A percentile compares a stretch with the other conserved stretches of the same genome.
These are phyloP conservation scores for Agrocybe chaxingu DNA, from an alignment of 768 basidiomycete genomes.

Conservation along the genomic window DNA sequence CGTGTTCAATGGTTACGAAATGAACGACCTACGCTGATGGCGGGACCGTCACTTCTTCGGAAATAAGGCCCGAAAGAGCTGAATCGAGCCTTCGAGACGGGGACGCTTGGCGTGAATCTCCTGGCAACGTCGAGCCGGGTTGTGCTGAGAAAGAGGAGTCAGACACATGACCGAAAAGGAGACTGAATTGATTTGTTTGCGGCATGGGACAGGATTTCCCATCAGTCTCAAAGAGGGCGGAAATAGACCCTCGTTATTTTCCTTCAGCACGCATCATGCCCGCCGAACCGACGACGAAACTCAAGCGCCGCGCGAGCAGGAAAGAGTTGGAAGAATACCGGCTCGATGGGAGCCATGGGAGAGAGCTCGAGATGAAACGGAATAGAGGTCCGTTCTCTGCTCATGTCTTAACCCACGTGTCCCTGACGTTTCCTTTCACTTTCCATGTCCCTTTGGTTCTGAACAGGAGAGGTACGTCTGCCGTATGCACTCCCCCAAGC, in stretches of 20 bases:
- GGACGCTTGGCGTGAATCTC: too few relatives aligned
- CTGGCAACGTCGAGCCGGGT: too few relatives aligned
- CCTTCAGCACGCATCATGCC: constrained; percentile 39
- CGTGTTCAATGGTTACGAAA: too few relatives aligned
- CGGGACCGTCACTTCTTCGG: too few relatives aligned
- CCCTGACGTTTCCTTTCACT: constrained; percentile 9
- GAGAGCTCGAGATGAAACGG: constrained; percentile 73
- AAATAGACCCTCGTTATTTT: neutral
- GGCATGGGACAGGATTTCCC: too few relatives aligned
- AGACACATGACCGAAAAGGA: too few relatives aligned
- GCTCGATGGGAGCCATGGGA: constrained; percentile 50
- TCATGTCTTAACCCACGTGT: constrained; percentile 3
- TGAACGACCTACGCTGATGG: too few relatives aligned
- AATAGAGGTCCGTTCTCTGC: constrained; percentile 45
- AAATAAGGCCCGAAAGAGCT: too few relatives aligned
- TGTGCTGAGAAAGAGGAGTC: too few relatives aligned
- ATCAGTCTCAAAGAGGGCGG: too few relatives aligned
- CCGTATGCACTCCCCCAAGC: neutral
- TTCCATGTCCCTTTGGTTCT: neutral
- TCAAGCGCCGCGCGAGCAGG: constrained; percentile 46
- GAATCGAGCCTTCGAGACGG: too few relatives aligned
- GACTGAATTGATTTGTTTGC: too few relatives aligned
- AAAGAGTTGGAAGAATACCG: constrained; percentile 49
- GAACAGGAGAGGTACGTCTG: constrained; percentile 24
- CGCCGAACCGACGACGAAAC: constrained; percentile 48